Evolutionary conservation across 2,329 filamentous ascomycete genomes (phyloP), one percentile per base, ranked within the genome.

Genomic region (Colletotrichum shisoi): DNA sequence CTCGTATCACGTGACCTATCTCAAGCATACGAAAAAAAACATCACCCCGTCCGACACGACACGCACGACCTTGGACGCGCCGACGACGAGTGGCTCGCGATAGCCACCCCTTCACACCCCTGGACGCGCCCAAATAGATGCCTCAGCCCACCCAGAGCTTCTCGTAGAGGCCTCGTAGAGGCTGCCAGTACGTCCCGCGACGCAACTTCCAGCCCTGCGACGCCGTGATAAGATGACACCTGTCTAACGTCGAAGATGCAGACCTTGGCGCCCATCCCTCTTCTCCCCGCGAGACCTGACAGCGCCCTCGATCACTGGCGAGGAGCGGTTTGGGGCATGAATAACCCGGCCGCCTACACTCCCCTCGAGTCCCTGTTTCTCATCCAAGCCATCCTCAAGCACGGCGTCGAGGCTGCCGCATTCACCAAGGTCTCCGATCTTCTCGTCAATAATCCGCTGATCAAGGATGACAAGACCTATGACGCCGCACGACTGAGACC

Each of bases 281-380:
- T 81, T 74, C 76, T 82, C 74, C 79, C 83, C 74, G 78, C 83
- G 77, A 81, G 79, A 81, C 82, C 80, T 77, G 78, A 83, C 79
- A 80, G 78, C 80, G 80, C 81, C 83, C 82, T 84, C 83, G 82
- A 84, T 79, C 78, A 78, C 79, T 80, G 81, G 81, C 83, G 83
- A 84, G 83, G 83, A 75, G 81, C 79, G 79, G 79, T 78, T 76
- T 76, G 82, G 81, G 83, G 82, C 78, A 86, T 86, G 84, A 85
- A 82, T 82, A 78, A 79, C 74, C 77, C 79, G 78, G 84, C 87
- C 75, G 83, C 84, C 74, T 94, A 95, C 80, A 94, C 92, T 76
- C 87, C 90, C 72, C 91, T 96, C 82, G 93, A 96, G 85, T 91
- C 90, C 75, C 85, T 96, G 69, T 86, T 95, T 71, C 85, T 96